Conservation (phyloP, 1,284 basidiomycete species). For the Ganoderma meredithae region DNA sequence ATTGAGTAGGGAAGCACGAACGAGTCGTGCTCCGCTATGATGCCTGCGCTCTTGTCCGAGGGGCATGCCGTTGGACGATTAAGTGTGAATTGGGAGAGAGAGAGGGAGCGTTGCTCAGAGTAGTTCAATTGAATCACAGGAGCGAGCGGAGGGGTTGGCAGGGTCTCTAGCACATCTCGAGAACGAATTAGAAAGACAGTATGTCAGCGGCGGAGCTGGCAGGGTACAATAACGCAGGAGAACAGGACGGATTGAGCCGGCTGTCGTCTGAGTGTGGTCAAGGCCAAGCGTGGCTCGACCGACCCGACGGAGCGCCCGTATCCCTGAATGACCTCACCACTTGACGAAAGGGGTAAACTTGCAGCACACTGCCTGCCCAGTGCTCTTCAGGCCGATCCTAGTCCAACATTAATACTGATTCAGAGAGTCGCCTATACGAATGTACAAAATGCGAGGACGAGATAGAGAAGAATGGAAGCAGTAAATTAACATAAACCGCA, state of each 20-base stretch:
- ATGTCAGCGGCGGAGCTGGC: constrained; percentile 17
- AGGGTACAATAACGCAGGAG: constrained; percentile 7
- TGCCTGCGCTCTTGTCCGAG: constrained; percentile 13
- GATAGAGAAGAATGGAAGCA: constrained; percentile 31
- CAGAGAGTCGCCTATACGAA: constrained; percentile 35
- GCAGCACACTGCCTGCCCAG: no score
- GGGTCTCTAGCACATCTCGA: constrained; percentile 22
- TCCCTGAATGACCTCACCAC: constrained; percentile 29
- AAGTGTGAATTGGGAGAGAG: neutral
- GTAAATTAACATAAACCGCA: constrained; percentile 37
- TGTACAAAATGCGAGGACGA: constrained; percentile 35
- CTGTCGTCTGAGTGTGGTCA: constrained; percentile 7
- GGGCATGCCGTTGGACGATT: constrained; percentile 1
- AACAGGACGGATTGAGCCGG: constrained; percentile 14
- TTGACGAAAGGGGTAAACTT: neutral
- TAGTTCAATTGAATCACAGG: constrained; percentile 9
- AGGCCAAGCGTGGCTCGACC: neutral
- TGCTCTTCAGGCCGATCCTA: constrained; percentile 24
- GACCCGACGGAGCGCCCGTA: constrained; percentile 26
- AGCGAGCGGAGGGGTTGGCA: constrained; percentile 16
- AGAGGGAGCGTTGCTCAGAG: neutral
- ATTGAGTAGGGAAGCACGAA: constrained; percentile 29
- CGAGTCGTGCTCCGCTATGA: constrained; percentile 21
- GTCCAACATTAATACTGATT: constrained; percentile 35
- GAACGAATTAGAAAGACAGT: constrained; percentile 8